Base-by-base conservation (phyloP, 768 basidiomycete genomes). In the Nidularia pulvinata region DNA sequence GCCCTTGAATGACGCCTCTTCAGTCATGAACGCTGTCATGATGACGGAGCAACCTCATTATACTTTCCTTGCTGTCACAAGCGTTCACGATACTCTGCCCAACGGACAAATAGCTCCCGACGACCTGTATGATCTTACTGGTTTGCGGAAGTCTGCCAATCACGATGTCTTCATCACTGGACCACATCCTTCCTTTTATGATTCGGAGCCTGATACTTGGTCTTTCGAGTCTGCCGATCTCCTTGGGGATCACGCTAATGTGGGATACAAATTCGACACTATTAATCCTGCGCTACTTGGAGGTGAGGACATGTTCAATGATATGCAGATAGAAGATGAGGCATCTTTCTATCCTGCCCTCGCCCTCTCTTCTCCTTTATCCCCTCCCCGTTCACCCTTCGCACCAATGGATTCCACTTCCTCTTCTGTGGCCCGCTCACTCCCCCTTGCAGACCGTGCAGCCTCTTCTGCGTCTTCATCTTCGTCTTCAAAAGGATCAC, bases 271-370 rank as follows among this genome's bases (percentile, higher is more conserved):
- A n/a, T n/a, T n/a, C n/a, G 56, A 46, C 3, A 57, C 53, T 9
- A 54, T 57, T n/a, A 52, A 57, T 54, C 52, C 56, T 25, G 25
- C 33, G 10, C 22, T 54, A 7, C 42, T 57, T 33, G 35, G 48
- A 10, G 52, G 25, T 9, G 36, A 33, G 19, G 47, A 45, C 14
- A 45, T 33, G 25, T 32, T 45, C 10, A 13, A 33, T 1, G 54
- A 46, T 39, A 39, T 39, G 9, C 7, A 39, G 9, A 7, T 39
- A 7, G 9, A 7, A 39, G 9, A 39, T 39, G n/a, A n/a, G n/a
- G n/a, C n/a, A n/a, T n/a, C n/a, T n/a, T n/a, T n/a, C n/a, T n/a
- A n/a, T n/a, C n/a, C n/a, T n/a, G n/a, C n/a, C n/a, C n/a, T n/a
- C n/a, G n/a, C n/a, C n/a, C n/a, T n/a, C n/a, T n/a, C n/a, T n/a